These are phyloP conservation scores for Boletus semigastroideus DNA, from an alignment of 1,284 basidiomycete species.

Conservation along the genomic window DNA sequence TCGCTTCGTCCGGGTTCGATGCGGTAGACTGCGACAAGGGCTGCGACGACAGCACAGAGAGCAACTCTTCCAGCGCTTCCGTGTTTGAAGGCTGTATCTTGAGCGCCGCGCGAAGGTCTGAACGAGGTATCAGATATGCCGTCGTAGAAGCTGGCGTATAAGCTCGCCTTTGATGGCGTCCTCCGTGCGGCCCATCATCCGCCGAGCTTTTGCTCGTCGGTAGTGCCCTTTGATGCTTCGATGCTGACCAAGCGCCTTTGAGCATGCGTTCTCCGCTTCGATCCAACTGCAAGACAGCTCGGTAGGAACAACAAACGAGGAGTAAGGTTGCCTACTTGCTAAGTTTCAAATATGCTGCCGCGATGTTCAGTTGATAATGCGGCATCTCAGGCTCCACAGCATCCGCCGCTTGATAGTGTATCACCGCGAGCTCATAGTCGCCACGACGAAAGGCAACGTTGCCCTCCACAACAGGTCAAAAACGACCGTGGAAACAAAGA, in stretches of 20 bases:
- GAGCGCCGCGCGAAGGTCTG: conserved; percentile 60
- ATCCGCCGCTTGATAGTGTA: conserved; percentile 56
- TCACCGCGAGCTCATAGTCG: conserved; percentile 52
- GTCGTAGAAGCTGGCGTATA: not conserved
- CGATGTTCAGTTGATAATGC: conserved; percentile 69
- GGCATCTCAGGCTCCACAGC: conserved; percentile 66
- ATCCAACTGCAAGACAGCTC: conserved; percentile 51
- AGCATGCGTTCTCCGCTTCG: conserved; percentile 65
- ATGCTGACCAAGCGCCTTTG: conserved; percentile 59
- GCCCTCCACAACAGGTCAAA: conserved; percentile 43
- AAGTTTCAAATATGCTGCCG: conserved; percentile 66
- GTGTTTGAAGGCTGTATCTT: conserved; percentile 57
- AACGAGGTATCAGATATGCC: not conserved
- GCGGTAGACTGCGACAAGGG: conserved; percentile 20
- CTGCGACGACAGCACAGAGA: conserved; percentile 39
- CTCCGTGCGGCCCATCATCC: conserved; percentile 53
- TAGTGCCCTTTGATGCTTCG: conserved; percentile 64
- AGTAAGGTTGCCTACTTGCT: conserved; percentile 47
- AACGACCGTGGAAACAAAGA: not conserved
- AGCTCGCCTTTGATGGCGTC: conserved; percentile 60
- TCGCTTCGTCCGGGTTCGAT: conserved; percentile 23
- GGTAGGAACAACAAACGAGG: conserved; percentile 13
- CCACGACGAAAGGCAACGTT: conserved; percentile 63
- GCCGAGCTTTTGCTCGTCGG: conserved; percentile 61
- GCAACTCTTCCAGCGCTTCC: conserved; percentile 57